These are phyloP conservation scores for Cyberlindnera mycetangii DNA, from an alignment of 805 yeast species.

Conservation along the genomic window DNA sequence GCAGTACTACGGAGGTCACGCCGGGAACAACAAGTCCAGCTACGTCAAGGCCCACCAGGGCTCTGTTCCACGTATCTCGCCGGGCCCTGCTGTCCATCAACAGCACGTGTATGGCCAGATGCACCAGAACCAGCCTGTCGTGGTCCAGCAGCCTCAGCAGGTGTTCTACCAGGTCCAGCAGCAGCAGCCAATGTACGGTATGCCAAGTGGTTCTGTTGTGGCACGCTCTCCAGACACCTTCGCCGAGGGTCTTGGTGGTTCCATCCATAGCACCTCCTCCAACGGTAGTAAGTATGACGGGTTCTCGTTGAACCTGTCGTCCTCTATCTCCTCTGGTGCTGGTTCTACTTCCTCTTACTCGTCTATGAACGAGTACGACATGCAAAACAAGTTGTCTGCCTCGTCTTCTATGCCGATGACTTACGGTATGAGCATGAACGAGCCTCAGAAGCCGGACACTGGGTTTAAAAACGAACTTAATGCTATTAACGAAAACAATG, in stretches of 20 bases:
- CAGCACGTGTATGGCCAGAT: conserved; percentile 4
- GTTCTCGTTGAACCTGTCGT: conserved; percentile 20
- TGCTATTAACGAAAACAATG: conserved; percentile 7
- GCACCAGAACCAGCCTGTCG: not conserved
- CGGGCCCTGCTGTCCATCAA: conserved; percentile 3
- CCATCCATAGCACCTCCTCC: conserved; percentile 5
- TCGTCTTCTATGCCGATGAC: not conserved
- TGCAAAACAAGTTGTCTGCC: conserved; percentile 4
- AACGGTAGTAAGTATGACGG: conserved; percentile 9
- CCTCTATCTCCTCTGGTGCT: conserved; percentile 26
- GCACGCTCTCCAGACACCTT: conserved; percentile 24
- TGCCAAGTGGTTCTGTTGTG: conserved; percentile 6
- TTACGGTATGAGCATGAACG: not conserved
- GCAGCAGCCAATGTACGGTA: not conserved
- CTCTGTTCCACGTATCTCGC: conserved; percentile 1
- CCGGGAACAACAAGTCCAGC: not conserved
- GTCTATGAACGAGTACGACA: conserved; percentile 6
- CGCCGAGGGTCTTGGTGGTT: conserved; percentile 18
- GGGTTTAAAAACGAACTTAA: not conserved
- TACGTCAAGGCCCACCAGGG: not conserved
- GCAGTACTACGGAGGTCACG: not conserved
- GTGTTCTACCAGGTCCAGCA: conserved; percentile 2
- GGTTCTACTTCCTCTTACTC: conserved; percentile 19
- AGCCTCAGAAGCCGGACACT: not conserved
- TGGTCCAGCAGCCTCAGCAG: conserved; percentile 4